Evolutionary conservation across 1,284 basidiomycete genomes (phyloP), one percentile per base, ranked within the genome.

Genomic region (Ceraceosorus guamensis): DNA sequence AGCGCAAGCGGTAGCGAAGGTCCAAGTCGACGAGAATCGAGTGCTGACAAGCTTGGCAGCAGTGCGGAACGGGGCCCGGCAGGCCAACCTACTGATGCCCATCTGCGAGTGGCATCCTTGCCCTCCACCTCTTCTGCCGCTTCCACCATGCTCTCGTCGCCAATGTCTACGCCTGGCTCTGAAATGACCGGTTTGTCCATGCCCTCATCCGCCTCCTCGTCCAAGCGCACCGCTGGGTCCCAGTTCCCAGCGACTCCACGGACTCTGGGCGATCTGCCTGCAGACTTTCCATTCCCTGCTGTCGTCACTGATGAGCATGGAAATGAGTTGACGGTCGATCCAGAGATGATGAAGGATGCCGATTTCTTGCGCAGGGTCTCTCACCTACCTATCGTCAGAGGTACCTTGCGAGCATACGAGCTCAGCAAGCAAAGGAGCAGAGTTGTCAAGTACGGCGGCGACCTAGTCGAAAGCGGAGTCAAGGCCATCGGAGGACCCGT

Each of bases 381-480:
- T 49, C 66, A 67, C 46, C 57, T 68, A 7, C 83, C 83, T 0
- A 71, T 88, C 48, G 83, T 90, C 16, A 83, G 83, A 60, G 83
- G 83, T 10, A 86, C 86, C 0, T 70, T 89, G 39, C 78, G 84
- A 24, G 85, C 83, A 6, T 89, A 89, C 70, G 86, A 88, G 71
- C 82, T 85, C 46, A 84, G 84, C 49, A 89, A 88, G 76, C 85
- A 85, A 24, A 85, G 83, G 60, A 88, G 86, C 35, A 79, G 85
- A 47, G 85, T 89, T 33, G 87, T 89, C 68, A 88, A 88, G 81
- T 90, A 89, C 72, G 87, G 89, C 55, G 89, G 87, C 18, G 87
- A 87, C 73, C 86, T 91, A 80, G 84, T 91, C 79, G 89, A 91
- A 77, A 87, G 85, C 2, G 85, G 86, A 45, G 84, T 92, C 53